These are phyloP conservation scores for Fusarium verrucosum DNA, from an alignment of 2,329 filamentous ascomycete genomes.

Conservation along the genomic window DNA sequence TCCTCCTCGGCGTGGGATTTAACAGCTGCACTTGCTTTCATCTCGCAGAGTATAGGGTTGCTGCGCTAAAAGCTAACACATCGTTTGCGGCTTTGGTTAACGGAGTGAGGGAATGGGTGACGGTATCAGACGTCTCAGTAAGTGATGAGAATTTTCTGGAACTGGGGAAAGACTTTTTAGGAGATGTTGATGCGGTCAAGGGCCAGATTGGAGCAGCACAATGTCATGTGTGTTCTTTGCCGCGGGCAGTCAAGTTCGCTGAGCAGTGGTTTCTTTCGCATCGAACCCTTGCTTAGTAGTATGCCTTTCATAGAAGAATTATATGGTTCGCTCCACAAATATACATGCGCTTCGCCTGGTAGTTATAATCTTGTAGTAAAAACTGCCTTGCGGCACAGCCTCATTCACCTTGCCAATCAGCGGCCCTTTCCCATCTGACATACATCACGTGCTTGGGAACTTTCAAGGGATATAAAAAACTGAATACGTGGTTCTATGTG, in stretches of 20 bases:
- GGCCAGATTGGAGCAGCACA: neutral
- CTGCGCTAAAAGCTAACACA: neutral
- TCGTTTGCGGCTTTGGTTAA: neutral
- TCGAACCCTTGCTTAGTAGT: rapidly evolving
- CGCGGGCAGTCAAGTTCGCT: neutral
- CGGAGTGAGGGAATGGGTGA: neutral
- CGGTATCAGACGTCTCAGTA: neutral
- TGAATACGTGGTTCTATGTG: no score
- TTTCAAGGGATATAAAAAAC: no score
- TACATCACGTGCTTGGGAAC: no score
- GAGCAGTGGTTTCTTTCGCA: neutral
- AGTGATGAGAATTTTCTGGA: neutral
- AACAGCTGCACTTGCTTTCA: slow-evolving; percentile 9
- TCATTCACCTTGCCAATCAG: no score
- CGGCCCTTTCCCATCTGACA: no score
- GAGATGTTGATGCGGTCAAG: rapidly evolving
- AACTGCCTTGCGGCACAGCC: no score
- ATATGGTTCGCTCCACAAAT: no score
- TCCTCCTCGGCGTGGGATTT: neutral
- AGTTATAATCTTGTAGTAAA: no score
- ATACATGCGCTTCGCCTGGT: no score
- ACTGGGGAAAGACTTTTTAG: neutral
- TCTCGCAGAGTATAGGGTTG: slow-evolving; percentile 4
- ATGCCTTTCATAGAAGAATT: rapidly evolving
- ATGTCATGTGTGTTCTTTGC: neutral